Percentiles rank a stretch among this genome's conserved stretches.
Evolutionary conservation across 148 eudicot species (phyloP).

Genomic region (Rhododendron kiyosumense): DNA sequence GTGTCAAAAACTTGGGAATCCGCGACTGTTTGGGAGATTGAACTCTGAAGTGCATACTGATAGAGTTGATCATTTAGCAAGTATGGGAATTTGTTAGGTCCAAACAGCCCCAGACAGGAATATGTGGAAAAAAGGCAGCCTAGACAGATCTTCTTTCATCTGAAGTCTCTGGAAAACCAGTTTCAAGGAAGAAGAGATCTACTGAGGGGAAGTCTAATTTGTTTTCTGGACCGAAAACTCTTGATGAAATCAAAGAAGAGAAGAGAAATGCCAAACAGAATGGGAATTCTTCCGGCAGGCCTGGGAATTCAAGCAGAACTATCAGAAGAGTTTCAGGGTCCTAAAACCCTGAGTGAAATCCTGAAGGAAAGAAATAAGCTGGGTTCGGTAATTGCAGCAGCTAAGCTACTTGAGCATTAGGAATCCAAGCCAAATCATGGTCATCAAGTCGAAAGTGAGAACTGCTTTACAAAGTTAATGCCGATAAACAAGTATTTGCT

Average conservation of each 20-base stretch:
- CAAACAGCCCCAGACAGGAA: slow-evolving; percentile 19
- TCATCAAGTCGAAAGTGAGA: not conserved
- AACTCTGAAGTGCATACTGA: slow-evolving; percentile 27
- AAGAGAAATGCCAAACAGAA: slow-evolving; percentile 21
- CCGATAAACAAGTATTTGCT: not conserved
- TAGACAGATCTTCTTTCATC: slow-evolving; percentile 13
- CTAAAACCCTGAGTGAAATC: slow-evolving; percentile 38
- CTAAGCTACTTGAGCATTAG: not conserved
- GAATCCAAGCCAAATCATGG: not conserved
- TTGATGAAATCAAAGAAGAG: slow-evolving; percentile 44
- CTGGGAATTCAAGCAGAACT: not conserved
- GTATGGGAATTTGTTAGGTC: slow-evolving; percentile 13
- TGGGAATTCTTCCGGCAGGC: slow-evolving; percentile 5
- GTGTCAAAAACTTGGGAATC: slow-evolving; percentile 13
- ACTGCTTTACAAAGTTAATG: not conserved
- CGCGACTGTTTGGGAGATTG: slow-evolving; percentile 23
- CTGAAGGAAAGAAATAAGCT: slow-evolving; percentile 31
- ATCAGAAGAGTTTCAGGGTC: slow-evolving; percentile 34
- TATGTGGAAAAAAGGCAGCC: slow-evolving; percentile 22
- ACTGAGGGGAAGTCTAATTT: slow-evolving; percentile 11
- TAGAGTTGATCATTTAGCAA: slow-evolving; percentile 15
- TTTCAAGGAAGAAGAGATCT: slow-evolving; percentile 23
- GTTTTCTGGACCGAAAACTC: slow-evolving; percentile 45
- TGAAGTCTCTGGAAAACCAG: slow-evolving; percentile 22
- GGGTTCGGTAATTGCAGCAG: slow-evolving; percentile 6